Evolutionary conservation across 176 grass and related monocot genomes (phyloP), one percentile per base, ranked within the genome.

Genomic region (Luzula sylvatica): DNA sequence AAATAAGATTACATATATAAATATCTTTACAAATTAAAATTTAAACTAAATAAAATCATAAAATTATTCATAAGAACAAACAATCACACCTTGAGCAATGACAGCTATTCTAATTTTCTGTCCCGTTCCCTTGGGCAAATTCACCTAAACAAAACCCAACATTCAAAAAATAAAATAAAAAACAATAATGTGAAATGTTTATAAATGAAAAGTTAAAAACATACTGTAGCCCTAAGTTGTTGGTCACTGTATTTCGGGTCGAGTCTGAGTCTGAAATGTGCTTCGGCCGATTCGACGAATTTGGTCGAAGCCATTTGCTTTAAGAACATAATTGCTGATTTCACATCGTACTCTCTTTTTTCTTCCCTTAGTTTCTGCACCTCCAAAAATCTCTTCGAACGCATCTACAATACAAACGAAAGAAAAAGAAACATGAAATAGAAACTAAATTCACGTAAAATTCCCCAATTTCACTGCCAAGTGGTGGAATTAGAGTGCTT

Each of bases 211-310:
- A 38, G 20, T 3, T 13, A 66, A 21, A 25, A 49, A 38, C 42
- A 20, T 72, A 98, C 93, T 73, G 93, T 87, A 12, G 93, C 93
- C 5, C 93, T 82, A 46, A 98, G 86, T 72, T 98, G 93, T 70
- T 98, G 93, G 61, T 92, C 93, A n/a, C 85, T 86, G 72, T 98
- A 98, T 75, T 98, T 98, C 41, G 93, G 86, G 18, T 98, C 93
- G 39, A 92, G 78, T 68, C 90, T 98, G 65, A 98, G 87, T 3
- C 86, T 78, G 75, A 98, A 98, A 70, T 98, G 93, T 52, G 81
- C 93, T 71, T 98, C 86, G 0, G 75, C 75, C 0, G 93, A 83
- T 78, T 98, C 86, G 0, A 80, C 75, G 40, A 98, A 98, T 23
- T 57, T 73, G 6, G 65, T 66, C 75, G 68, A 61, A 26, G 86